Evolutionary conservation across 2,329 filamentous ascomycete species (phyloP).

Genomic region (Penicillium sp.): DNA sequence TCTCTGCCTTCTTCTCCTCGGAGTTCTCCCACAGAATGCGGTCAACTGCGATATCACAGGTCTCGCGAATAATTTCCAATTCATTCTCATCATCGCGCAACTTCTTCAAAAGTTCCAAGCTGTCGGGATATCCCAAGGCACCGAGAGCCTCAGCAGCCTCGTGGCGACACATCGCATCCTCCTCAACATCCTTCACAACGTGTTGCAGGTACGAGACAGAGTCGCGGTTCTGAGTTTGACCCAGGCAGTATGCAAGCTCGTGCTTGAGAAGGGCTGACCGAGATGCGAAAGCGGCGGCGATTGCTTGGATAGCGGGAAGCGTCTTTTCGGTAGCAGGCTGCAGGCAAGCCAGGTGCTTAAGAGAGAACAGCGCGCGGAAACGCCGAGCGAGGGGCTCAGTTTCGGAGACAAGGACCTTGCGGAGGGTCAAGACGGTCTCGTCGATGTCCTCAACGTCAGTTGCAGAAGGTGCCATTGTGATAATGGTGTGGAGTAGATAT

Average conservation of each 20-base stretch:
- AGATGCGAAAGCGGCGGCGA: constrained; percentile 81
- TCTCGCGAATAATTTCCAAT: constrained; percentile 81
- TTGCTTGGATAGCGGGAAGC: constrained; percentile 70
- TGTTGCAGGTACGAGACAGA: constrained; percentile 71
- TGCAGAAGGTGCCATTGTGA: constrained; percentile 33
- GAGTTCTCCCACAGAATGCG: constrained; percentile 92
- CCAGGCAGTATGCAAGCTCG: constrained; percentile 94
- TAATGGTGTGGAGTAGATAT: background rate
- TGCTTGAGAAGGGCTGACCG: constrained; percentile 91
- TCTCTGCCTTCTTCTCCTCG: constrained; percentile 68
- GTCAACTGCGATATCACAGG: constrained; percentile 94
- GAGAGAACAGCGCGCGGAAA: constrained; percentile 94
- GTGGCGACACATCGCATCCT: constrained; percentile 94
- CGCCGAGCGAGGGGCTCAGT: constrained; percentile 78
- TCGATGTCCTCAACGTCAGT: constrained; percentile 29
- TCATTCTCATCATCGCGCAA: constrained; percentile 76
- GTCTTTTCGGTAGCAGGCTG: constrained; percentile 57
- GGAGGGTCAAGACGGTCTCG: constrained; percentile 47
- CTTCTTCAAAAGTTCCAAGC: constrained; percentile 70
- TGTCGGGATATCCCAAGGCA: constrained; percentile 73
- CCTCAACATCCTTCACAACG: constrained; percentile 73
- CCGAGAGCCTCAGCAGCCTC: constrained; percentile 95
- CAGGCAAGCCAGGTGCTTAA: constrained; percentile 85
- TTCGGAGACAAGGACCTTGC: constrained; percentile 78
- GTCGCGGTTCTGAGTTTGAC: constrained; percentile 77